Evolutionary conservation across 2,329 filamentous ascomycete species (phyloP).

Genomic region (Beauveria bassiana): DNA sequence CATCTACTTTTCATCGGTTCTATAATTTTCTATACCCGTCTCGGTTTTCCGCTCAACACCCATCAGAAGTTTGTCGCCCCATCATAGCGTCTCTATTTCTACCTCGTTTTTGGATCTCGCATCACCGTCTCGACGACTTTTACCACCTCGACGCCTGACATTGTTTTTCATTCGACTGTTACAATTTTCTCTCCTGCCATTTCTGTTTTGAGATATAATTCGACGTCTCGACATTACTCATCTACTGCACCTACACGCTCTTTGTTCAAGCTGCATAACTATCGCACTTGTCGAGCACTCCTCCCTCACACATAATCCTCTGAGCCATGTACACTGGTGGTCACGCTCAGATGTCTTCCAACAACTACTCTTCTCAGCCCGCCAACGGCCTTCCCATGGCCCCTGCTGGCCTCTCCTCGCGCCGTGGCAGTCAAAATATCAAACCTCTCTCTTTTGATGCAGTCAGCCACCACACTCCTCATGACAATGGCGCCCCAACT

Average conservation of each 20-base stretch:
- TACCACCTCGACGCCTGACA: background rate
- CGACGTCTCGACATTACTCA: background rate
- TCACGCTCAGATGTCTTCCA: conserved; percentile 99
- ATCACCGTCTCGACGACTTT: background rate
- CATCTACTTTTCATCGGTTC: conserved; percentile 25
- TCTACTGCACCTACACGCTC: background rate
- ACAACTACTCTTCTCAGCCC: conserved; percentile 52
- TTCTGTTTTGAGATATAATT: conserved; percentile 4
- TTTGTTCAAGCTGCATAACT: background rate
- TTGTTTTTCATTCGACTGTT: background rate
- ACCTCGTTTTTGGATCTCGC: conserved; percentile 8
- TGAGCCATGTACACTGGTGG: conserved; percentile 86
- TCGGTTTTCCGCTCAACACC: background rate
- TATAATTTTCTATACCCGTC: conserved; percentile 19
- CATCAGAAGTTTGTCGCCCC: background rate
- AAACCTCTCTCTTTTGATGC: conserved; percentile 79
- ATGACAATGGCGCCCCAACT: conserved; percentile 64
- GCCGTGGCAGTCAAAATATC: conserved; percentile 76
- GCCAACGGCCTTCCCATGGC: conserved; percentile 64
- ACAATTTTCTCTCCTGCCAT: background rate
- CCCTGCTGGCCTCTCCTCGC: conserved; percentile 72
- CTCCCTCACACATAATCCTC: conserved; percentile 7
- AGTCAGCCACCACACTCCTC: conserved; percentile 59
- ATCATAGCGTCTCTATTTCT: conserved; percentile 2
- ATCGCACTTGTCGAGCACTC: background rate